Base-by-base conservation (phyloP, 345 rosid species). In the Syzygium jambos region DNA sequence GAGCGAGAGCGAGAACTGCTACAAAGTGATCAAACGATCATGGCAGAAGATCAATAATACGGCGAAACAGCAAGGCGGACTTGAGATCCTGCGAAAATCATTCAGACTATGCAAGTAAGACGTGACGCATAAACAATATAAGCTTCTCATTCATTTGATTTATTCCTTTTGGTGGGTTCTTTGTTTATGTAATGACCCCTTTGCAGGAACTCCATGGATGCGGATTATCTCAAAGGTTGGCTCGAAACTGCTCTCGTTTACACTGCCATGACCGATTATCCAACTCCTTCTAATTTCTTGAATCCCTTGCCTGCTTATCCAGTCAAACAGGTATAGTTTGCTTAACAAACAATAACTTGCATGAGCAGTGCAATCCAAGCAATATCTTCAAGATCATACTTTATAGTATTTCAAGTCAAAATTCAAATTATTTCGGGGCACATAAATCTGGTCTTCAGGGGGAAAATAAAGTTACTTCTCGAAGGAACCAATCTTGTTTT, bases 251-350 rank as follows among this genome's bases (percentile, higher is more conserved):
- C 95, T 3, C 90, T 86, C 51, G 51, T 12, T 4, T 91, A 93
- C 88, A 85, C 95, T 23, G 96, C 95, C 65, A 95, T 95, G 97
- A 91, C 95, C 3, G 95, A 94, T 89, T 95, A 94, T 86, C 97
- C 96, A 65, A 91, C 95, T 2, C 92, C 92, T 15, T 92, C 95
- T 2, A 93, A 91, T 89, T 91, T 93, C 84, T 51, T 92, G 22
- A 87, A 5, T 19, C 96, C 96, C 12, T 65, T 95, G 88, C 96
- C 96, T 3, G 93, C 96, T 55, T 86, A 91, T 86, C 97, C 96
- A 1, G 91, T 94, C 3, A 90, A 91, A 88, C 92, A 92, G 95
- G 96, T 93, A 51, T 27, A 38, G 46, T 19, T 41, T 30, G 22
- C 59, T 27, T 15, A 12, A 27, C 17, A n/a, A 61, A n/a, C n/a